phyloP scores from a whole-genome alignment of 129 eudicot species.

The Sambucus nigra region DNA sequence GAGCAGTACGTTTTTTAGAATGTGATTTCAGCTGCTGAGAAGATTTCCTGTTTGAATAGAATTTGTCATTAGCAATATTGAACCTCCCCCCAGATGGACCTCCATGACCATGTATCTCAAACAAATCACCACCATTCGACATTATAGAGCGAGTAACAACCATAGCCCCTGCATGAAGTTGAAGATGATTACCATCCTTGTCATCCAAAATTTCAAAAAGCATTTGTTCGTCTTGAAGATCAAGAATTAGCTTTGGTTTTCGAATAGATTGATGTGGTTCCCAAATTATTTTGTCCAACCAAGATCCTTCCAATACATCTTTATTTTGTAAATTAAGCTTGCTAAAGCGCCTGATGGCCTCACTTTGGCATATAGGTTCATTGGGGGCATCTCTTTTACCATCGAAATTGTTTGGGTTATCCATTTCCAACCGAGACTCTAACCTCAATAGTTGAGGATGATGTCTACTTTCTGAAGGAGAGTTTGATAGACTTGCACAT shows the following conservation, averaged over 20 bases:
- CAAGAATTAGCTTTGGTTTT: conserved; percentile 71
- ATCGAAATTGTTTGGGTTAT: conserved; percentile 17
- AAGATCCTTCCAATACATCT: conserved; percentile 66
- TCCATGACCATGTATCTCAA: conserved; percentile 56
- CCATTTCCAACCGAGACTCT: conserved; percentile 47
- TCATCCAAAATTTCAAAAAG: conserved; percentile 80
- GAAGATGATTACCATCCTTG: conserved; percentile 51
- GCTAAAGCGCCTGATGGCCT: conserved; percentile 53
- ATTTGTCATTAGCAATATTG: conserved; percentile 83
- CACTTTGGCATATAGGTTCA: conserved; percentile 28
- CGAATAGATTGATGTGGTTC: conserved; percentile 45
- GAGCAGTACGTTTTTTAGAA: conserved; percentile 77
- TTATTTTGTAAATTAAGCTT: conserved; percentile 64
- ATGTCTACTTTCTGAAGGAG: conserved; percentile 28
- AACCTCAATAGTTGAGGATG: conserved; percentile 86
- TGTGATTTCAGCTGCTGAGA: conserved; percentile 88
- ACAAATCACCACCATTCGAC: conserved; percentile 35
- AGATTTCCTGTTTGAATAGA: conserved; percentile 72
- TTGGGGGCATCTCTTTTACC: conserved; percentile 26
- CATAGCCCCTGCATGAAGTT: conserved; percentile 94
- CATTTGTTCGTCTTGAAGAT: conserved; percentile 94
- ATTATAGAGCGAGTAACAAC: conserved; percentile 48
- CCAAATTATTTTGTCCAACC: conserved; percentile 89
- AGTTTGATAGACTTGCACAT: conserved; percentile 16
- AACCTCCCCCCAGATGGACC: conserved; percentile 45